These are phyloP conservation scores for Colletotrichum shisoi DNA, from an alignment of 2,329 filamentous ascomycete genomes.

Conservation along the genomic window DNA sequence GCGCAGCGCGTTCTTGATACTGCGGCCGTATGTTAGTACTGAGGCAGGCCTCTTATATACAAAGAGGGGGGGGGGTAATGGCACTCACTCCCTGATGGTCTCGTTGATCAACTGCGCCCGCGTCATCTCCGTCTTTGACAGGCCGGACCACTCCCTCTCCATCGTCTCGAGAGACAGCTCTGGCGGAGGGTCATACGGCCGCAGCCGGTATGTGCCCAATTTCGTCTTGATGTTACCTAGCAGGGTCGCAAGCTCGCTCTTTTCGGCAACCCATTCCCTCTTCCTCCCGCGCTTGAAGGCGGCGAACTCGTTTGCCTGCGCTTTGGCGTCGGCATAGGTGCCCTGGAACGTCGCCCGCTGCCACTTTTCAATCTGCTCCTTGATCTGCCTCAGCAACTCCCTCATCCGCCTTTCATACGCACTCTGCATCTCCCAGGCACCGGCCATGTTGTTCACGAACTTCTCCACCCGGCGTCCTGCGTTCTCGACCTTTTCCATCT, in stretches of 20 bases:
- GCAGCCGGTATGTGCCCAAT: slow-evolving; percentile 88
- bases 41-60: slow-evolving; percentile 43
- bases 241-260: slow-evolving; percentile 90
- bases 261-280: slow-evolving; percentile 95
- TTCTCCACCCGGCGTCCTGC: slow-evolving; percentile 96
- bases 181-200: slow-evolving; percentile 87
- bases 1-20: slow-evolving; percentile 93
- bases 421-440: slow-evolving; percentile 99
- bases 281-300: slow-evolving; percentile 92
- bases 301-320: slow-evolving; percentile 81
- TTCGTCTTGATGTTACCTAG: slow-evolving; percentile 99
- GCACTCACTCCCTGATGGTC: slow-evolving; percentile 85
- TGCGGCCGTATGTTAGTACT: slow-evolving; percentile 50
- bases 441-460: slow-evolving; percentile 98
- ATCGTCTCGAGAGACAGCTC: slow-evolving; percentile 83
- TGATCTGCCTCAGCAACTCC: slow-evolving; percentile 77
- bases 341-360: slow-evolving; percentile 83
- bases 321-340: slow-evolving; percentile 90
- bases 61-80: neutral
- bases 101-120: slow-evolving; percentile 96
- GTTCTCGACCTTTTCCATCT: slow-evolving; percentile 98
- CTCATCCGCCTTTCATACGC: slow-evolving; percentile 92
- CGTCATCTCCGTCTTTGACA: slow-evolving; percentile 85
- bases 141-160: slow-evolving; percentile 79
- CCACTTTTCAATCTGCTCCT: slow-evolving; percentile 78